Evolutionary conservation across 768 basidiomycete genomes (phyloP).

Genomic region (Rhodosporidiobolus odoratus): DNA sequence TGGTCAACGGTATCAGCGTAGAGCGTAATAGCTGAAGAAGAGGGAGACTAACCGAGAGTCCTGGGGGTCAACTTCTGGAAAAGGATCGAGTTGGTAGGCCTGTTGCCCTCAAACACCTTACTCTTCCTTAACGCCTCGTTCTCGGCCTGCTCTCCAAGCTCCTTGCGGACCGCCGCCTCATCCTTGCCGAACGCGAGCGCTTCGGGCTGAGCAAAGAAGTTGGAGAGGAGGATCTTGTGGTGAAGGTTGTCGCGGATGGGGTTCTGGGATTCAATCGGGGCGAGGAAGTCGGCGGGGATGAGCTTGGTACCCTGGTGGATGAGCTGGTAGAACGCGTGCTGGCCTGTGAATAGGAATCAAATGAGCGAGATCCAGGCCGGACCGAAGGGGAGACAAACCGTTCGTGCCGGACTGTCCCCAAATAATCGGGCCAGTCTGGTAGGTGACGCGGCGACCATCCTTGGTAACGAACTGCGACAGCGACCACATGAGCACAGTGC

Average conservation of each 20-base stretch:
- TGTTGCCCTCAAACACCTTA: conserved; percentile 97
- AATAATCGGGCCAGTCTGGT: conserved; percentile 98
- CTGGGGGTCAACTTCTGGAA: conserved; percentile 89
- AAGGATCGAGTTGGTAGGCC: conserved; percentile 91
- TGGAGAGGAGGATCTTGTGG: conserved; percentile 93
- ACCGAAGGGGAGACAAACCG: conserved; percentile 49
- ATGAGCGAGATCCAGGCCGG: not conserved
- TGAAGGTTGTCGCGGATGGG: conserved; percentile 80
- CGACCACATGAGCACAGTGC: not conserved
- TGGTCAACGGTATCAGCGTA: not conserved
- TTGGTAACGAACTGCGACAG: conserved; percentile 70
- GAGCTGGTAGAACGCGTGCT: conserved; percentile 86
- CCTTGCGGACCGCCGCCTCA: conserved; percentile 69
- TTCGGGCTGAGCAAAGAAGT: conserved; percentile 78
- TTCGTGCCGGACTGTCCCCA: conserved; percentile 99
- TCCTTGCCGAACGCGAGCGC: conserved; percentile 97
- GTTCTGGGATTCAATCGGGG: conserved; percentile 83
- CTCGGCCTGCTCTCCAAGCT: conserved; percentile 52
- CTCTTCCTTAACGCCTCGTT: conserved; percentile 84
- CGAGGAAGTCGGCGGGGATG: conserved; percentile 86
- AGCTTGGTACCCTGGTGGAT: conserved; percentile 90
- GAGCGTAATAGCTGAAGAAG: not conserved
- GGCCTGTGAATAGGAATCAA: conserved; percentile 44
- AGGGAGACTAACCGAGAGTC: conserved; percentile 60
- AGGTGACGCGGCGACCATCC: conserved; percentile 81